These are phyloP conservation scores for Deinandra increscens DNA, from an alignment of 129 eudicot species.

Conservation along the genomic window DNA sequence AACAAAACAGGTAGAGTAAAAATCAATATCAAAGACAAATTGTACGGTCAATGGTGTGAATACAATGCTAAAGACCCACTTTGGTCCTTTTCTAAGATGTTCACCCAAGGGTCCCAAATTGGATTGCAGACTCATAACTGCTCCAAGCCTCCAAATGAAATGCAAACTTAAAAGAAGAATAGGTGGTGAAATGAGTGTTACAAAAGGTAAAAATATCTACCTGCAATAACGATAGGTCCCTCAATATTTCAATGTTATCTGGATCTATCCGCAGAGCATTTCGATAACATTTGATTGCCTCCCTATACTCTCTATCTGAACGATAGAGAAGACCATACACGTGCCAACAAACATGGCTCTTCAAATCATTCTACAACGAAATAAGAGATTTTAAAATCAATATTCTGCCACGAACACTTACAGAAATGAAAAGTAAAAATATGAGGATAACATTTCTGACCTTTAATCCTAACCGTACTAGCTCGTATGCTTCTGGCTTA, in stretches of 20 bases:
- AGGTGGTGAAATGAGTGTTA: not conserved
- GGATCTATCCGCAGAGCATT: constrained; percentile 98
- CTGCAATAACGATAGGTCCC: constrained; percentile 96
- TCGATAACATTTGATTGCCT: constrained; percentile 93
- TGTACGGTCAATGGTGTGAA: not conserved
- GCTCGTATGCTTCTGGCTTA: constrained; percentile 96
- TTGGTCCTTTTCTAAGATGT: not conserved
- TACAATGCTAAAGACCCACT: not conserved
- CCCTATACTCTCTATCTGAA: constrained; percentile 96
- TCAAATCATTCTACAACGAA: constrained; percentile 82
- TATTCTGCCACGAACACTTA: not conserved
- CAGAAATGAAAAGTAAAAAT: constrained; percentile 3
- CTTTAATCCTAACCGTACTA: constrained; percentile 89
- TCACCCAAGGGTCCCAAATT: not conserved
- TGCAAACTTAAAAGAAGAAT: not conserved
- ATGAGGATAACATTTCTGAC: constrained; percentile 33
- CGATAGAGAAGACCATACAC: constrained; percentile 98
- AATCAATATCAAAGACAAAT: not conserved
- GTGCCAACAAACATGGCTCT: constrained; percentile 99
- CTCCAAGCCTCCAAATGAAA: constrained; percentile 1
- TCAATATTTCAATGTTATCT: constrained; percentile 93
- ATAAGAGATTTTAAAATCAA: not conserved
- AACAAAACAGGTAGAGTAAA: not conserved
- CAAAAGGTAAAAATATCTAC: constrained; percentile 29
- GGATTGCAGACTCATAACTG: not conserved